A percentile compares a stretch with the other conserved stretches of the same genome.
Conservation (phyloP, 2,329 filamentous ascomycete genomes). For the Xylaria multiplex region DNA sequence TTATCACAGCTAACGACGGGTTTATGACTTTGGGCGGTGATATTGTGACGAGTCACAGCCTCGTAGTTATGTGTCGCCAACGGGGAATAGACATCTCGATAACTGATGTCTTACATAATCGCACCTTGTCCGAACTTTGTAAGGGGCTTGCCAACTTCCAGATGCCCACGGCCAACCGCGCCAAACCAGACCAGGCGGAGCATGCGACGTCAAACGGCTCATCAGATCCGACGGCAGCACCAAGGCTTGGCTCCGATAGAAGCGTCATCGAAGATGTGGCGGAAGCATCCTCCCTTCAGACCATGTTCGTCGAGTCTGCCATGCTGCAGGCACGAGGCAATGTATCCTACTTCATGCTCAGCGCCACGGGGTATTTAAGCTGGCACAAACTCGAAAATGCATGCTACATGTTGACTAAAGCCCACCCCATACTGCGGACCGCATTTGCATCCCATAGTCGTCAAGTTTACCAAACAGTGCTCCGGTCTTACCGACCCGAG, state of each 20-base stretch:
- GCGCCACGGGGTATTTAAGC: constrained; percentile 57
- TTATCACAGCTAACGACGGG: constrained; percentile 55
- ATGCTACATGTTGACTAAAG: constrained; percentile 55
- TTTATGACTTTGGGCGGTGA: constrained; percentile 62
- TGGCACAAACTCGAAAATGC: constrained; percentile 57
- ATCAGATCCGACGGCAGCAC: constrained; percentile 54
- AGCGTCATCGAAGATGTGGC: constrained; percentile 59
- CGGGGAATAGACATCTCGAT: constrained; percentile 55
- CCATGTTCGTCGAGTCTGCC: constrained; percentile 59
- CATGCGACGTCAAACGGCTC: constrained; percentile 48
- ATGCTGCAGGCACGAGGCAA: constrained; percentile 57
- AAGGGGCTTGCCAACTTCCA: constrained; percentile 46
- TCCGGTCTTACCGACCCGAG: constrained; percentile 55
- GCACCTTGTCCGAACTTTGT: constrained; percentile 58
- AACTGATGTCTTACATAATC: constrained; percentile 55
- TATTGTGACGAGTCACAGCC: constrained; percentile 55
- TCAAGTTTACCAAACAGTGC: constrained; percentile 60
- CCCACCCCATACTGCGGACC: constrained; percentile 65
- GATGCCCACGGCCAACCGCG: constrained; percentile 19
- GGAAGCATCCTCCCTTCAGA: constrained; percentile 60
- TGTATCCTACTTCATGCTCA: constrained; percentile 60
- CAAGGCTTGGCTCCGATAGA: constrained; percentile 55
- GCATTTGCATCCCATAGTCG: constrained; percentile 61
- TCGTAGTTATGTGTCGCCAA: constrained; percentile 58
- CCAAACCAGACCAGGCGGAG: constrained; percentile 26